Evolutionary conservation across 768 basidiomycete genomes (phyloP), one percentile per base, ranked within the genome.

Genomic region (Leccinum uliginosum): DNA sequence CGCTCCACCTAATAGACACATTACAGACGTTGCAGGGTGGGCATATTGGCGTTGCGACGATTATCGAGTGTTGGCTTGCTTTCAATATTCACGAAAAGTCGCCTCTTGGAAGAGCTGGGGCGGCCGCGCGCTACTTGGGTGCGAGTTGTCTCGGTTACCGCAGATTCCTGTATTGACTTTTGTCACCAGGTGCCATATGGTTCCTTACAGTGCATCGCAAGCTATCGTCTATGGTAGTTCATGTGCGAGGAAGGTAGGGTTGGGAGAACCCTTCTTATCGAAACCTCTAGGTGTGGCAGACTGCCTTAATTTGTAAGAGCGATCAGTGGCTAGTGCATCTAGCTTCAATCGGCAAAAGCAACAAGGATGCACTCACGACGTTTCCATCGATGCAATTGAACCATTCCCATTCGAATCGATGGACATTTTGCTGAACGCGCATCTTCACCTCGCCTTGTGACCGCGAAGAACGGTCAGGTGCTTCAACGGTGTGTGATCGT

Each of bases 41-140:
- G 12, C 30, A 30, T 21, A 48, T 40, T 30, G 3, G 30, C 26
- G 32, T 32, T 34, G 56, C 17, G n/a, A 6, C 29, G 44, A 35
- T 49, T 3, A n/a, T 23, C 27, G 30, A 29, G 17, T 26, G 48
- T 45, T 47, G 54, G 30, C 45, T 4, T 45, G 53, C 46, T 50
- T n/a, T 30, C 10, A 24, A 35, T 35, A 11, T 45, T 32, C 30
- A n/a, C 38, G 30, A 30, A 30, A 30, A 6, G 30, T 93, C 44
- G 85, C 76, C 3, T 91, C 92, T 7, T 71, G 83, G 50, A 82
- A 78, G 55, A 86, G 86, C 7, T 97, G 93, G 93, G 92, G 91
- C 59, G 93, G 93, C 10, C 77, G 91, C 56, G 93, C 93, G 9
- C 76, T 87, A 69, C 74, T 97, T 44, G 93, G 93, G 87, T 91